Base-by-base conservation (phyloP, 139 green algal genomes). In the Closterium sp. region DNA sequence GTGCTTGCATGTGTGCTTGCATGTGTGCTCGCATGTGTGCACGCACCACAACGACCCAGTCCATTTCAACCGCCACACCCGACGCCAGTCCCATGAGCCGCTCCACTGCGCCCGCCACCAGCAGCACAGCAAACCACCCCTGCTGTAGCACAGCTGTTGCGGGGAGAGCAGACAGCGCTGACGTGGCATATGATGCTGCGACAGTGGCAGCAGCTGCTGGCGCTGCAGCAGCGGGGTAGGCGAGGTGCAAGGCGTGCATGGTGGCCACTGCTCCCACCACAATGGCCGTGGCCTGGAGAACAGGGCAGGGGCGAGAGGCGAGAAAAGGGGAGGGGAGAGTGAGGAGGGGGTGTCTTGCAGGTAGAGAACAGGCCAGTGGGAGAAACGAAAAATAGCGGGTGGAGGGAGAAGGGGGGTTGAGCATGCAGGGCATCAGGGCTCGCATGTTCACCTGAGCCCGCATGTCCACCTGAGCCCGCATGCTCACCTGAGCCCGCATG, bases 11-110 rank as follows among this genome's bases (percentile, higher is more conserved):
- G n/a, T 66, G 2, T 25, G 9, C 43, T 1, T 16, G 12, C 43
- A 28, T 69, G n/a, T n/a, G n/a, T n/a, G n/a, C n/a, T n/a, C n/a
- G n/a, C 38, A 66, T 66, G 21, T 66, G 38, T 66, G 55, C 55
- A 28, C 87, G 23, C 55, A 93, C 90, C 86, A 93, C 89, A n/a
- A 94, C 92, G 28, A 94, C 91, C 91, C 91, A 94, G 34, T 94
- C 91, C 8, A 93, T 93, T 84, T 94, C 91, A 87, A 95, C 93
- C 6, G 91, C 91, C 34, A 94, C 91, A 28, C 85, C 91, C 31
- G 91, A 69, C 1, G 92, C 91, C 12, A 94, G 84, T 8, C 91
- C 91, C 32, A 33, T 81, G 30, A 94, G n/a, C 4, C 91, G 84
- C 31, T 94, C 91, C 30, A 95, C 91, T 6, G 31, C 91, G 25